phyloP scores from a whole-genome alignment of 106 monocot genomes.

The Apostasia shenzhenica region DNA sequence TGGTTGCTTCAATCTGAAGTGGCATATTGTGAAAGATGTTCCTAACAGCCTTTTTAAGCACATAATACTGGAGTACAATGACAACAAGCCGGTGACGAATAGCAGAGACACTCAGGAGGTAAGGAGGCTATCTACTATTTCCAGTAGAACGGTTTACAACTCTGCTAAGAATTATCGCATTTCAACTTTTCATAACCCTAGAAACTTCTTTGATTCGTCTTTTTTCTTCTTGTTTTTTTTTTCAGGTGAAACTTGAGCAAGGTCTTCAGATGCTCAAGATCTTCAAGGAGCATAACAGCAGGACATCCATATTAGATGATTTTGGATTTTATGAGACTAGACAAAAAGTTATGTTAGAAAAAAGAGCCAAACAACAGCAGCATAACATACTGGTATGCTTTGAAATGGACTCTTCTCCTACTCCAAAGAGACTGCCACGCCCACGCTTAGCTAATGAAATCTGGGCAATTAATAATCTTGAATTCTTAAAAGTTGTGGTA shows the following conservation, averaged over 20 bases:
- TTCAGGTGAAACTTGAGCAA: slow-evolving; percentile 31
- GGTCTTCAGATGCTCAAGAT: slow-evolving; percentile 32
- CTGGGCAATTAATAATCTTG: not conserved
- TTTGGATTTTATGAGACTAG: slow-evolving; percentile 30
- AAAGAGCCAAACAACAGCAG: slow-evolving; percentile 23
- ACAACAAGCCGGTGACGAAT: slow-evolving; percentile 94
- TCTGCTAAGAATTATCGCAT: not conserved
- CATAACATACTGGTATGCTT: slow-evolving; percentile 20
- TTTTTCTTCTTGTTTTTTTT: not conserved
- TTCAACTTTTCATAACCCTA: not conserved
- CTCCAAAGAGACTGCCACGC: not conserved
- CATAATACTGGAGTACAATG: slow-evolving; percentile 82
- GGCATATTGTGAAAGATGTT: slow-evolving; percentile 96
- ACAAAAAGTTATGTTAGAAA: slow-evolving; percentile 27
- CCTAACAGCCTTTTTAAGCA: slow-evolving; percentile 72
- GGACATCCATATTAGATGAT: slow-evolving; percentile 34
- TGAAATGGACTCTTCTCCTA: too few relatives aligned
- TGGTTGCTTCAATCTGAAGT: slow-evolving; percentile 84
- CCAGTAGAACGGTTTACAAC: not conserved
- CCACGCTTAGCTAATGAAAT: too few relatives aligned
- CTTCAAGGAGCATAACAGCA: slow-evolving; percentile 33
- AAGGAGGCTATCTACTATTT: not conserved
- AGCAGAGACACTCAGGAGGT: slow-evolving; percentile 97
- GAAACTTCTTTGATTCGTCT: too few relatives aligned
- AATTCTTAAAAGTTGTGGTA: not conserved